Evolutionary conservation across 805 yeast genomes (phyloP).

Genomic region (Torulaspora delbrueckii): DNA sequence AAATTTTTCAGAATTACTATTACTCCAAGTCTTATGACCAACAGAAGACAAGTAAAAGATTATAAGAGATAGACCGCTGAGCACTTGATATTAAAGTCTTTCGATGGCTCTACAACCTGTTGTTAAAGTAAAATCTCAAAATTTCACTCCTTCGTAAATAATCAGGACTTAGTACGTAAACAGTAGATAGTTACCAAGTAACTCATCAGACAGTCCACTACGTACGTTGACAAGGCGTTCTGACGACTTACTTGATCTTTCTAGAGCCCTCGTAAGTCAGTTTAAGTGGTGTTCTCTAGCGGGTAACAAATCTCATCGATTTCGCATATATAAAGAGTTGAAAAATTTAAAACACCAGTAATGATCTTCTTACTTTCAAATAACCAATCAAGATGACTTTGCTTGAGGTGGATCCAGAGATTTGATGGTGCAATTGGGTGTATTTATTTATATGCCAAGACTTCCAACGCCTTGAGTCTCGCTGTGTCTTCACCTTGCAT

Average conservation of each 20-base stretch:
- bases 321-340: slow-evolving; percentile 5
- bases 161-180: too few species aligned
- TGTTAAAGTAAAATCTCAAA: too few species aligned
- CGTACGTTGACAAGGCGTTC: not conserved
- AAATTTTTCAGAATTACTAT: slow-evolving; percentile 6
- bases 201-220: not conserved
- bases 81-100: too few species aligned
- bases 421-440: slow-evolving; percentile 4
- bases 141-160: too few species aligned
- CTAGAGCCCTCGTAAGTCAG: not conserved
- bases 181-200: too few species aligned
- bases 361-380: not conserved
- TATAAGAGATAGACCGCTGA: too few species aligned
- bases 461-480: slow-evolving; percentile 3
- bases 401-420: slow-evolving; percentile 8
- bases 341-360: slow-evolving; percentile 3
- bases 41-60: not conserved
- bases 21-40: not conserved
- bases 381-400: slow-evolving; percentile 1
- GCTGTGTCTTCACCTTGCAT: not conserved
- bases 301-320: slow-evolving; percentile 2
- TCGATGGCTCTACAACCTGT: too few species aligned
- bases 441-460: slow-evolving; percentile 2
- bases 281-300: not conserved
- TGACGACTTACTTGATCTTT: not conserved